These are phyloP conservation scores for Chimonanthus praecox DNA, from an alignment of 164 flowering plant species.

Conservation along the genomic window DNA sequence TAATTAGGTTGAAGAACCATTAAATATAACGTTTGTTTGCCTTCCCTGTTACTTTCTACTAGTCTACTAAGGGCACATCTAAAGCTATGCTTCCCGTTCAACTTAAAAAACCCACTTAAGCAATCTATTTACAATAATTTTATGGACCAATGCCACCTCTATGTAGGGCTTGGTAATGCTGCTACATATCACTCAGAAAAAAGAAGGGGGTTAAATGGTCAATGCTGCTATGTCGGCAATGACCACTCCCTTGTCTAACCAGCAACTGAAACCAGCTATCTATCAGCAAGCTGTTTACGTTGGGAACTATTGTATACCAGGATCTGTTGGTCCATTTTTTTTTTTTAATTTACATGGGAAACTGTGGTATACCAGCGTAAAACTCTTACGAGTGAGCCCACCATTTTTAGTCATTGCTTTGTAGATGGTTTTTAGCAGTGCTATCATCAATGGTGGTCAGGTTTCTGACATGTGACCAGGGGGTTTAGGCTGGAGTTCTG, in stretches of 20 bases:
- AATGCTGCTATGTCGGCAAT: background rate
- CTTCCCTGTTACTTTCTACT: slow-evolving; percentile 17
- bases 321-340: slow-evolving; percentile 44
- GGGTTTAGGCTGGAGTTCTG: slow-evolving; percentile 19
- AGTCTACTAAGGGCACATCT: slow-evolving; percentile 1
- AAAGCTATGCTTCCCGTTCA: background rate
- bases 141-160: slow-evolving; percentile 3
- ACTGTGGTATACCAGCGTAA: too few species aligned
- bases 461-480: slow-evolving; percentile 16
- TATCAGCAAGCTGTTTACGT: slow-evolving; percentile 20
- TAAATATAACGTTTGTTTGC: slow-evolving; percentile 11
- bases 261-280: slow-evolving; percentile 19
- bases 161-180: background rate
- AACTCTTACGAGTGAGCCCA: too few species aligned
- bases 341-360: too few species aligned
- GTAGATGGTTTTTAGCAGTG: slow-evolving; percentile 31
- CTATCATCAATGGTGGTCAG: slow-evolving; percentile 41
- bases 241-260: slow-evolving; percentile 24
- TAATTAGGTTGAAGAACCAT: slow-evolving; percentile 7
- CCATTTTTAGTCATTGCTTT: slow-evolving; percentile 45
- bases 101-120: background rate
- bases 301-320: slow-evolving; percentile 24
- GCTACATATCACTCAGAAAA: background rate
- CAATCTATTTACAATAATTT: background rate
- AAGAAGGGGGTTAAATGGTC: too few species aligned